phyloP scores from a whole-genome alignment of 1,284 basidiomycete species.

The Tremellales sp. region DNA sequence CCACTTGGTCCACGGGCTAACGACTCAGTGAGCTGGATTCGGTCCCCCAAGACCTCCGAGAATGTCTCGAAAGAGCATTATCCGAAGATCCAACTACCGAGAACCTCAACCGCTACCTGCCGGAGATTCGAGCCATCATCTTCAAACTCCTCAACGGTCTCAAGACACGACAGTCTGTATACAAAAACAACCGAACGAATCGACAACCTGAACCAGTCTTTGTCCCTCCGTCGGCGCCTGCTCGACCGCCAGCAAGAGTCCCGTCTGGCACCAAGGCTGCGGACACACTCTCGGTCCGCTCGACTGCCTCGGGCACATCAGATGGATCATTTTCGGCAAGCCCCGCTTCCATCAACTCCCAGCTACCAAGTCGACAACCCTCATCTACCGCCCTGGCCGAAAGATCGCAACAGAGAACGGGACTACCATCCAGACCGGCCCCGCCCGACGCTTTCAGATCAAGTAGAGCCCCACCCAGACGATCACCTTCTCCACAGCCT shows the following conservation, averaged over 20 bases:
- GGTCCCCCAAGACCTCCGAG: slow-evolving; percentile 84
- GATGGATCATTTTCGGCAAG: slow-evolving; percentile 13
- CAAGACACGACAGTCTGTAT: slow-evolving; percentile 83
- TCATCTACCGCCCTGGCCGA: slow-evolving; percentile 35
- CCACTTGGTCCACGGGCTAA: background rate
- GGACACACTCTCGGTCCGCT: background rate
- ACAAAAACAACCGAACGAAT: slow-evolving; percentile 43
- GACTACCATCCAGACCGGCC: slow-evolving; percentile 28
- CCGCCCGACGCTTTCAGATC: slow-evolving; percentile 49
- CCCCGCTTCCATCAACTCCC: slow-evolving; percentile 14
- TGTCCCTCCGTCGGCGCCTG: background rate
- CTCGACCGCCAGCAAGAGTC: slow-evolving; percentile 6
- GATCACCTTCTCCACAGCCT: slow-evolving; percentile 9
- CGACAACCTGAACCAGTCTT: slow-evolving; percentile 16
- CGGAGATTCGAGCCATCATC: slow-evolving; percentile 88
- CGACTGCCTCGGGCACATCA: background rate
- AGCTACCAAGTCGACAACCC: slow-evolving; percentile 4
- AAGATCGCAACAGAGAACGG: slow-evolving; percentile 13
- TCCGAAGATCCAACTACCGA: slow-evolving; percentile 82
- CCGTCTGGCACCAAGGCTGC: slow-evolving; percentile 5
- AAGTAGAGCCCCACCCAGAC: slow-evolving; percentile 40
- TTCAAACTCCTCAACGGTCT: slow-evolving; percentile 87
- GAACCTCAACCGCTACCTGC: slow-evolving; percentile 84
- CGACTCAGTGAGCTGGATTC: slow-evolving; percentile 70
- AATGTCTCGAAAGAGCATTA: slow-evolving; percentile 82